phyloP scores from a whole-genome alignment of 2,329 filamentous ascomycete genomes.

The Xylaria arbuscula region DNA sequence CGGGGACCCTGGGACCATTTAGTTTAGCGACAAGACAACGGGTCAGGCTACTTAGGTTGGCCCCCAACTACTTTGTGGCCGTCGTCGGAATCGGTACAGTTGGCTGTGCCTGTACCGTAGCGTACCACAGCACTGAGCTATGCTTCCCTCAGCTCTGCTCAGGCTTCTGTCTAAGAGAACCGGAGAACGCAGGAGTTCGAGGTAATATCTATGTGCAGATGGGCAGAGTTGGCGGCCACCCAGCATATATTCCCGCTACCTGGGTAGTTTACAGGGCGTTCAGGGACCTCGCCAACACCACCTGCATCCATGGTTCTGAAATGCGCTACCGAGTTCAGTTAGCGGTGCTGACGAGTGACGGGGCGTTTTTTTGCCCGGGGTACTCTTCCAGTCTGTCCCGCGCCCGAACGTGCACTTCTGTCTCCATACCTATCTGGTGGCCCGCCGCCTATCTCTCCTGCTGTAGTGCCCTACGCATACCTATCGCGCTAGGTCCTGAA shows the following conservation, averaged over 20 bases:
- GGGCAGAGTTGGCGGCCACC: conserved; percentile 39
- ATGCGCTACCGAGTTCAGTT: neutral
- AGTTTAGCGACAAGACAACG: conserved; percentile 2
- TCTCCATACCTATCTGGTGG: no score
- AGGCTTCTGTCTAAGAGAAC: neutral
- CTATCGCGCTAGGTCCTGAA: conserved; percentile 24
- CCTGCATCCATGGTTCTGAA: neutral
- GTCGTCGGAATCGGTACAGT: neutral
- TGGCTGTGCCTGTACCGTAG: conserved; percentile 14
- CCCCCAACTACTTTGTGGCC: conserved; percentile 3
- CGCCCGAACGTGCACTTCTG: conserved; percentile 17
- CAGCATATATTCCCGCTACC: no score
- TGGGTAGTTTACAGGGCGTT: conserved; percentile 25
- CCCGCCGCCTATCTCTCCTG: neutral
- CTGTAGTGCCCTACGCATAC: conserved; percentile 6
- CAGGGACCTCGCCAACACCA: conserved; percentile 19
- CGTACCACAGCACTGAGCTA: conserved; percentile 9
- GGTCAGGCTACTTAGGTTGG: neutral
- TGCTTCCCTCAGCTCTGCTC: no score
- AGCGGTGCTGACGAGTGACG: neutral
- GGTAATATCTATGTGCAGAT: conserved; percentile 12
- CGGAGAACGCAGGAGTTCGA: neutral
- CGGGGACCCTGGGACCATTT: conserved; percentile 7
- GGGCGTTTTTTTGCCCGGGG: conserved; percentile 2
- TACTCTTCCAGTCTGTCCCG: conserved; percentile 19